Evolutionary conservation across 2,329 filamentous ascomycete species (phyloP).

Genomic region (Fusarium sp.): DNA sequence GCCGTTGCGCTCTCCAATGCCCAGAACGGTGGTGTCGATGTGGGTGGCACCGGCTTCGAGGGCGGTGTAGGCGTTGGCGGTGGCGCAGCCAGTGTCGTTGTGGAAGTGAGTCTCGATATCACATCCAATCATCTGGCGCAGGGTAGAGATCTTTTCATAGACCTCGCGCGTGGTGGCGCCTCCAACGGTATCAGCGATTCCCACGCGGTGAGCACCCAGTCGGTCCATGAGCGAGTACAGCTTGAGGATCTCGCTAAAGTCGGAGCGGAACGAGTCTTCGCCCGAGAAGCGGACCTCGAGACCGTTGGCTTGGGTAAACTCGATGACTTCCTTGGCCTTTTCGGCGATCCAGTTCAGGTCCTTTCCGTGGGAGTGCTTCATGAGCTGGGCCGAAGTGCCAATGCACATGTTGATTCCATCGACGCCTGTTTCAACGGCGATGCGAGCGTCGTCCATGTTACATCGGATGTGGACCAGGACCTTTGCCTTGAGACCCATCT

Average conservation of each 20-base stretch:
- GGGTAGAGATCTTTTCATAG: constrained; percentile 85
- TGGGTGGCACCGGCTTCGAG: constrained; percentile 89
- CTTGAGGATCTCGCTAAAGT: constrained; percentile 79
- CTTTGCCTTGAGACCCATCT: constrained; percentile 84
- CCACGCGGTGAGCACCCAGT: constrained; percentile 84
- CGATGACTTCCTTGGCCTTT: constrained; percentile 51
- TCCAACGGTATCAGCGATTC: constrained; percentile 94
- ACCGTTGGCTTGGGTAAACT: constrained; percentile 34
- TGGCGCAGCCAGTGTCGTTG: constrained; percentile 91
- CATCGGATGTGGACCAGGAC: constrained; percentile 44
- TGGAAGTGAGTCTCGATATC: constrained; percentile 74
- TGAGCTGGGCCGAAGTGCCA: constrained; percentile 83
- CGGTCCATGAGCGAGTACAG: constrained; percentile 87
- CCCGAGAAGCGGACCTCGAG: constrained; percentile 64
- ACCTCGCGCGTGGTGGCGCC: constrained; percentile 87
- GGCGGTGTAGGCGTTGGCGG: constrained; percentile 89
- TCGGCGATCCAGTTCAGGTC: constrained; percentile 89
- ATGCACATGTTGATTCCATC: constrained; percentile 75
- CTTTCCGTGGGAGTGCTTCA: constrained; percentile 90
- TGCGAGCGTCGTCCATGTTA: constrained; percentile 66
- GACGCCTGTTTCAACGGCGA: constrained; percentile 85
- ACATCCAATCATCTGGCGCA: constrained; percentile 70
- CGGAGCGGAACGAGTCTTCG: constrained; percentile 88
- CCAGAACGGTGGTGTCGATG: constrained; percentile 83
- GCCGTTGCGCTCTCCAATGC: constrained; percentile 64